phyloP scores from a whole-genome alignment of 306 rosid species.

The Dalbergia cochinchinensis region DNA sequence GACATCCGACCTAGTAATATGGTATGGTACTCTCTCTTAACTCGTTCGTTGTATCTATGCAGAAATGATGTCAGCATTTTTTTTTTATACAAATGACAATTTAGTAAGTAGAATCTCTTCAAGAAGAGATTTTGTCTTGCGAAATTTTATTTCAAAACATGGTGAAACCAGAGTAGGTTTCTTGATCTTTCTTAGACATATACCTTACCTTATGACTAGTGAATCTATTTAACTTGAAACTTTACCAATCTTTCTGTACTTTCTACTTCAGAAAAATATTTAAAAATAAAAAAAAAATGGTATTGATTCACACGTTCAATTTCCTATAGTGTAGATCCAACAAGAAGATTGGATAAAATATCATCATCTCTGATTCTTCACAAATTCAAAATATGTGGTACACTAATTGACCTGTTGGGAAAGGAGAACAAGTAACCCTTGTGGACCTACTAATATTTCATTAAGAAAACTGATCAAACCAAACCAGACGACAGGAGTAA shows the following conservation, averaged over 20 bases:
- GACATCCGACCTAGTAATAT: no score
- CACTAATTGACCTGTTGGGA: slow-evolving; percentile 71
- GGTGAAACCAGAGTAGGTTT: not conserved
- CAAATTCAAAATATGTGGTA: slow-evolving; percentile 1
- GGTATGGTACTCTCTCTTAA: no score
- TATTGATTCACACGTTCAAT: not conserved
- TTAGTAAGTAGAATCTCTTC: not conserved
- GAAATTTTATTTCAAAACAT: not conserved
- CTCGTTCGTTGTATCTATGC: no score
- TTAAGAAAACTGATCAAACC: slow-evolving; percentile 89
- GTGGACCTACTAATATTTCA: slow-evolving; percentile 97
- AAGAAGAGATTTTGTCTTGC: not conserved
- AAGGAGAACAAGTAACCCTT: slow-evolving; percentile 89
- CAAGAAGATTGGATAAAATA: slow-evolving; percentile 34
- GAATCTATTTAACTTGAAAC: not conserved
- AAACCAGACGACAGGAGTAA: slow-evolving; percentile 95
- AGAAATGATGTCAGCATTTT: not conserved
- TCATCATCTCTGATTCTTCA: slow-evolving; percentile 7
- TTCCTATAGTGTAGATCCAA: slow-evolving; percentile 10
- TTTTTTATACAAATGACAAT: not conserved
- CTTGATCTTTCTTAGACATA: not conserved
- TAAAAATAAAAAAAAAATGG: no score
- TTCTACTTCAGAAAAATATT: not conserved
- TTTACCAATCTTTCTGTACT: not conserved
- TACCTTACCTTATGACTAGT: not conserved